Evolutionary conservation across 257 asterid genomes (phyloP), one percentile per base, ranked within the genome.

Genomic region (Solanum virginianum): DNA sequence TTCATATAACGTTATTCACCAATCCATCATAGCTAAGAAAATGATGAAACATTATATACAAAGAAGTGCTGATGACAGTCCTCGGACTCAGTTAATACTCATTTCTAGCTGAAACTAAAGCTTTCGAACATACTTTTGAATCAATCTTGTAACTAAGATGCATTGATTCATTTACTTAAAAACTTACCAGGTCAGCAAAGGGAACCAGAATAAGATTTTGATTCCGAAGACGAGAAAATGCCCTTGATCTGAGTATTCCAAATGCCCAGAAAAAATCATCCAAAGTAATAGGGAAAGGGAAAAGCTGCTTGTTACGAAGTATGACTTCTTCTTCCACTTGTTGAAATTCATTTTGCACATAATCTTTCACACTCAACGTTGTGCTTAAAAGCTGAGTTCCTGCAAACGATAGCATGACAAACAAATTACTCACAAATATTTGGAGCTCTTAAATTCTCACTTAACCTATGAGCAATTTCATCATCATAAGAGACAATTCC

Each of bases 211-310:
- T 97, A 80, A 97, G 98, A 88, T 91, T 97, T 84, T 94, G 98
- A 84, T 94, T 95, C 39, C 95, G 97, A 72, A 92, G 93, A 57
- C 96, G 92, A 8, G 99, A 93, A 89, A 95, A 97, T 6, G 99
- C 98, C 89, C 98, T 92, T 47, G 99, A 95, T 92, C 99, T 92
- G 72, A 96, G 97, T 49, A 96, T 92, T 63, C 98, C 99, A 89
- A 96, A 96, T 88, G 97, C 99, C 99, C 99, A 97, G 47, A 93
- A 90, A 93, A 97, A 97, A 88, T 95, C 97, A 60, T 97, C 97
- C 91, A 90, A 24, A 63, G 98, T 92, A 71, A 94, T 65, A 10
- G 96, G 72, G 62, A 86, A 91, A 60, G 97, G 97, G 91, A 97
- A 97, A 41, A 97, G 94, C 89, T 90, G 77, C 93, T 92, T 91